Evolutionary conservation across 352 stramenopile species (phyloP), one percentile per base, ranked within the genome.

Genomic region (Pseudoperonospora humuli): DNA sequence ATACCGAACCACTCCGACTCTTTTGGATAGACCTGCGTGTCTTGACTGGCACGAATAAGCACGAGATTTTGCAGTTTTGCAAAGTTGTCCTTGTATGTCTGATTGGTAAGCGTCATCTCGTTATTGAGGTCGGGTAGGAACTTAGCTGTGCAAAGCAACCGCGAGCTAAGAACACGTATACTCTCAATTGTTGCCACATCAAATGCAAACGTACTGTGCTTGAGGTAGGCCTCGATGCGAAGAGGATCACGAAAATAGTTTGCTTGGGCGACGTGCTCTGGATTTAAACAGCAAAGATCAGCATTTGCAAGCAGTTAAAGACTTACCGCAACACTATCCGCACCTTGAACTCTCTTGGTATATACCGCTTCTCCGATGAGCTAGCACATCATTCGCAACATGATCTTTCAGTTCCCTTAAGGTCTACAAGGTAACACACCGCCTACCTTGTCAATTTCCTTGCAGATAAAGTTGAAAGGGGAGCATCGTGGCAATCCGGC

Each of bases 241-340:
- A 73, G 61, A 8, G 90, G 88, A 57, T 97, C 84, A 17, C 91
- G 80, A 55, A 88, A 97, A 66, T 97, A 98, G 54, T 97, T 96
- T 20, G 87, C 73, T 61, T 97, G 93, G 20, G 92, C 91, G 20
- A 92, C 43, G 27, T 70, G 70, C 19, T 77, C 79, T 91, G 39
- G 57, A 31, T n/a, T n/a, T 15, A 38, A 46, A 7, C 17, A 32
- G 23, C 19, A 33, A 25, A 24, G 27, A 23, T 67, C n/a, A 62
- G 15, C 8, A 39, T 10, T 10, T 35, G 10, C 8, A 10, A 5
- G 10, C 9, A 15, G 1, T 7, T 21, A 7, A 19, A 11, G 19
- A 18, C n/a, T n/a, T 29, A 2, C 3, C 10, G 20, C 20, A 5
- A 3, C 20, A 32, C 7, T 13, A 8, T 17, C 8, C 23, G 35